These are phyloP conservation scores for Clonostachys chloroleuca DNA, from an alignment of 2,329 filamentous ascomycete genomes.

Conservation along the genomic window DNA sequence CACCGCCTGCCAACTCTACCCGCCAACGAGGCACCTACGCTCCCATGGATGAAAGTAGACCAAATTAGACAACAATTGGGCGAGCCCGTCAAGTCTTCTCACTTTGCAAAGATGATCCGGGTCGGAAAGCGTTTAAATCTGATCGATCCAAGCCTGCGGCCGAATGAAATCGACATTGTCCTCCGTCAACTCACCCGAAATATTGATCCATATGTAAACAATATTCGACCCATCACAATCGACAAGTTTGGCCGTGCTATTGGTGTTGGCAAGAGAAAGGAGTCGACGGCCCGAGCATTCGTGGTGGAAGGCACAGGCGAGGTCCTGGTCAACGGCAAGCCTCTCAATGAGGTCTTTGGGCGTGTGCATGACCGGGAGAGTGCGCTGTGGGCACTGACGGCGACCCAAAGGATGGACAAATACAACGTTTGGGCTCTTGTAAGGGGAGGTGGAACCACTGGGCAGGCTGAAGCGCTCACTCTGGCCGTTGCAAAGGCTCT, in stretches of 20 bases:
- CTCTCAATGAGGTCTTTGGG: slow-evolving; percentile 76
- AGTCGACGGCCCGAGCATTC: slow-evolving; percentile 78
- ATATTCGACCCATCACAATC: slow-evolving; percentile 57
- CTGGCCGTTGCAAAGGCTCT: slow-evolving; percentile 85
- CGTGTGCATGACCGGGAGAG: slow-evolving; percentile 92
- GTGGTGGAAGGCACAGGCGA: slow-evolving; percentile 92
- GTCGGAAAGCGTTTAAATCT: slow-evolving; percentile 77
- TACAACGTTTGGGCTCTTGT: slow-evolving; percentile 94
- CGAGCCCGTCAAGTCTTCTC: slow-evolving; percentile 69
- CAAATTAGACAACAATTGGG: slow-evolving; percentile 70
- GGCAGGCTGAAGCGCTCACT: slow-evolving; percentile 92
- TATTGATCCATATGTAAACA: slow-evolving; percentile 65
- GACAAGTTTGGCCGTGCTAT: slow-evolving; percentile 76
- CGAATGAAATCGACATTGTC: slow-evolving; percentile 60
- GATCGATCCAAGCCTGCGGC: slow-evolving; percentile 76
- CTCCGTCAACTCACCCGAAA: slow-evolving; percentile 70
- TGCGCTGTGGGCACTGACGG: slow-evolving; percentile 84
- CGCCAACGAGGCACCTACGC: slow-evolving; percentile 61
- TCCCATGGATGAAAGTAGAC: slow-evolving; percentile 75
- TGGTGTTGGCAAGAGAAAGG: slow-evolving; percentile 83
- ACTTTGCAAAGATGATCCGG: slow-evolving; percentile 73
- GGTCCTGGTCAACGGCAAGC: slow-evolving; percentile 84
- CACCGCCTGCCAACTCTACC: slow-evolving; percentile 66
- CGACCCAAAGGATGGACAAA: slow-evolving; percentile 81
- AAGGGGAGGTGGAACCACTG: slow-evolving; percentile 83